Evolutionary conservation across 2,329 filamentous ascomycete species (phyloP), one percentile per base, ranked within the genome.

Genomic region (Camptophora hylomeconis): DNA sequence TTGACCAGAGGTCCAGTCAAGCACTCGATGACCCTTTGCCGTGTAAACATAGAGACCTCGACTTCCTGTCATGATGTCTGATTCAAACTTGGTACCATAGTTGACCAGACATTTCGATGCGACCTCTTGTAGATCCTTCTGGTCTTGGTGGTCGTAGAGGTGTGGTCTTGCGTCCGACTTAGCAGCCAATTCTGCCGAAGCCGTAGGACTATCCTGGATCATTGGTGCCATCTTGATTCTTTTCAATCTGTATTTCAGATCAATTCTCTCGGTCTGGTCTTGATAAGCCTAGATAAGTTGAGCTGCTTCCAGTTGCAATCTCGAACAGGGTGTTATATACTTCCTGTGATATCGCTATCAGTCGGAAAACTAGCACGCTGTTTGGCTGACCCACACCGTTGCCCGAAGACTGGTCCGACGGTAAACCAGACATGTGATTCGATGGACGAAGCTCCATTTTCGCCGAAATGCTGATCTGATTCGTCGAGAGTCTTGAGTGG

Each of bases 1-100:
- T 37, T 75, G 69, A 9, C 69, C 68, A 0, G 68, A 72, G 1
- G 68, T 74, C 51, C 62, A 72, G 47, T 74, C 68, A 1, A 73
- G 57, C 30, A 73, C 60, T 26, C 53, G 47, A 9, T 57, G 54
- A 11, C 55, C 55, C 3, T 46, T 37, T 0, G 50, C 46, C 22
- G 60, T 59, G 41, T 63, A 68, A 12, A 71, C 52, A 7, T 51
- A 46, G 0, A 57, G 58, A 6, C 65, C 65, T 24, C 54, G 38
- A 8, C 61, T 61, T 19, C 51, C 55, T 25, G 52, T 58, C 38
- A 68, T 60, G 17, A 67, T 44, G 13, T 53, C 32, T 7, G 44
- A 45, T 40, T 56, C 35, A 31, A 45, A 49, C 10, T 49, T 37
- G 15, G 38, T 40, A 26, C 40, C 39, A 33, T 40, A 41, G 14